Evolutionary conservation across 2,329 filamentous ascomycete genomes (phyloP).

Genomic region (Colletotrichum trifolii): DNA sequence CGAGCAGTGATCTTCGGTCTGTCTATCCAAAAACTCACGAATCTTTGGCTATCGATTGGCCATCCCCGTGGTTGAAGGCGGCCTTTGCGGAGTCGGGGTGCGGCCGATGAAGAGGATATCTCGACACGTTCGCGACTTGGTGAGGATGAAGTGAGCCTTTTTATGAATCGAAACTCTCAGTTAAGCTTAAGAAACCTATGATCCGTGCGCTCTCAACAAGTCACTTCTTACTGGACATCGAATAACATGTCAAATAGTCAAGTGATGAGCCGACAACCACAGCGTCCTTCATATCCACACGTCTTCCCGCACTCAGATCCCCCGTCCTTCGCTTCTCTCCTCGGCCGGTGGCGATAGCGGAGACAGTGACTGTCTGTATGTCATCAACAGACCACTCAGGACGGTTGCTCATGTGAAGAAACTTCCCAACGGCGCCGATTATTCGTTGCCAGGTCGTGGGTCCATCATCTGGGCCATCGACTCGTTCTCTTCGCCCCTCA

Average conservation of each 20-base stretch:
- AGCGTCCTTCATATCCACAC: not conserved
- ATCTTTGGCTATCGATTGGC: not conserved
- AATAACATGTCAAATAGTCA: not conserved
- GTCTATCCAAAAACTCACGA: too few relatives aligned
- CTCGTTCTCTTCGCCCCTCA: not conserved
- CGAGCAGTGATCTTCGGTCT: too few relatives aligned
- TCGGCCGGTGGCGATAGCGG: slow-evolving; percentile 5
- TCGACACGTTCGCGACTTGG: not conserved
- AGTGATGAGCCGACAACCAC: too few relatives aligned
- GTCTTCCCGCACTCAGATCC: not conserved
- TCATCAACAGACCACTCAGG: not conserved
- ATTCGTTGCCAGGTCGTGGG: too few relatives aligned
- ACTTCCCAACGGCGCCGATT: too few relatives aligned
- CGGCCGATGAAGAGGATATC: not conserved
- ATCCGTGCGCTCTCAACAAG: not conserved
- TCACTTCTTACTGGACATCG: not conserved
- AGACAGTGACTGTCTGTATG: slow-evolving; percentile 1
- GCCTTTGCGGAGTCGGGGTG: slow-evolving; percentile 1
- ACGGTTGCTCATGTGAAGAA: too few relatives aligned
- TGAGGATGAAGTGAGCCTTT: slow-evolving; percentile 6
- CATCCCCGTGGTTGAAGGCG: slow-evolving; percentile 3
- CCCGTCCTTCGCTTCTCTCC: slow-evolving; percentile 1
- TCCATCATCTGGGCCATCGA: slow-evolving; percentile 12
- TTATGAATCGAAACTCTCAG: not conserved
- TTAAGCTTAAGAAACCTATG: not conserved